Evolutionary conservation across 73 alveolate genomes (phyloP).

Genomic region (Blepharisma stoltei): DNA sequence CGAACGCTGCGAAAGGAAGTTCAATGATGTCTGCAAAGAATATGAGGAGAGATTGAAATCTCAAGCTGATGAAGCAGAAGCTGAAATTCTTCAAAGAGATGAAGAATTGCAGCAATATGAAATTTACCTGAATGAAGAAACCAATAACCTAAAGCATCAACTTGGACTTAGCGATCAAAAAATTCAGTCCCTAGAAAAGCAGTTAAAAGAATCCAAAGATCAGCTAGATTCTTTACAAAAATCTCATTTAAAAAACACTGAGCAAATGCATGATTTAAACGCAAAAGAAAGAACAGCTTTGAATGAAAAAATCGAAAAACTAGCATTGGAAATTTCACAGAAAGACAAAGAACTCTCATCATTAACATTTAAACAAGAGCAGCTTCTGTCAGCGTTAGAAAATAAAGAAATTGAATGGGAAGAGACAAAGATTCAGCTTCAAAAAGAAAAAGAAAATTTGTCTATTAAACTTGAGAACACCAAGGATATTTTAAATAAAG

Average conservation of each 20-base stretch:
- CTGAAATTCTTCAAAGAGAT: slow-evolving; percentile 27
- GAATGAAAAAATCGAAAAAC: slow-evolving; percentile 60
- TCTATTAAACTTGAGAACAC: background rate
- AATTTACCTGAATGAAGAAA: slow-evolving; percentile 1
- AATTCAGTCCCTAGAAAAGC: slow-evolving; percentile 64
- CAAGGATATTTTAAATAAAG: background rate
- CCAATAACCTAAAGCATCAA: background rate
- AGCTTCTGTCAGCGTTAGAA: background rate
- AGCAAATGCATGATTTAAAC: background rate
- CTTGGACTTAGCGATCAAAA: slow-evolving; percentile 37
- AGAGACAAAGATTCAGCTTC: slow-evolving; percentile 58
- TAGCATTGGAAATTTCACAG: slow-evolving; percentile 47
- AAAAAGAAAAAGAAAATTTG: background rate
- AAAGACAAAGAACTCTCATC: slow-evolving; percentile 67
- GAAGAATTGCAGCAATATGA: slow-evolving; percentile 1
- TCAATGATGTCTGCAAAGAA: slow-evolving; percentile 38
- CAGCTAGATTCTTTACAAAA: slow-evolving; percentile 36
- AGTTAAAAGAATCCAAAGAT: slow-evolving; percentile 34
- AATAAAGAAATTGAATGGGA: background rate
- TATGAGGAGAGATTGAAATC: slow-evolving; percentile 53
- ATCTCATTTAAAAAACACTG: slow-evolving; percentile 26
- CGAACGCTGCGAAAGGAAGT: slow-evolving; percentile 18
- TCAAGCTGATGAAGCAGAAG: slow-evolving; percentile 42
- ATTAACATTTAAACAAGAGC: slow-evolving; percentile 64
- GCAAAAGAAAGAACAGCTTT: slow-evolving; percentile 54